Evolutionary conservation across 805 yeast genomes (phyloP).

Genomic region (Teunomyces funiuensis): DNA sequence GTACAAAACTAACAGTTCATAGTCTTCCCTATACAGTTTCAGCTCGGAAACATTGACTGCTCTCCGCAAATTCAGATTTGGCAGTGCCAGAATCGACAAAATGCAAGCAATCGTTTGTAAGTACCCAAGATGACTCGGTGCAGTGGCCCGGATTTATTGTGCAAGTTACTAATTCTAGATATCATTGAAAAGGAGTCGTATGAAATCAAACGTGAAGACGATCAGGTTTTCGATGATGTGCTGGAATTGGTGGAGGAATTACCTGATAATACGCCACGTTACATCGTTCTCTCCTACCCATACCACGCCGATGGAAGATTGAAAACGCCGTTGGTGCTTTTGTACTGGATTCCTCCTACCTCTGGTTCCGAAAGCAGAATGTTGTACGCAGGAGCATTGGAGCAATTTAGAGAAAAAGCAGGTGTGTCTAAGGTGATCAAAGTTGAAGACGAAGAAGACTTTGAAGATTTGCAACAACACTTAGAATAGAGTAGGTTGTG

Average conservation of each 20-base stretch:
- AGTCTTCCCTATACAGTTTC: conserved; percentile 55
- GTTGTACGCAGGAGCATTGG: conserved; percentile 91
- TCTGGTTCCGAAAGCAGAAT: conserved; percentile 79
- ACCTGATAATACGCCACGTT: conserved; percentile 83
- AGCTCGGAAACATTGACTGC: conserved; percentile 57
- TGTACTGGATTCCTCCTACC: conserved; percentile 89
- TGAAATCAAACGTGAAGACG: conserved; percentile 50
- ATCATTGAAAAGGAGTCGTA: conserved; percentile 56
- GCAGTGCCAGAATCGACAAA: conserved; percentile 61
- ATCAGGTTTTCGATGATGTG: conserved; percentile 47
- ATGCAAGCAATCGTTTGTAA: conserved; percentile 63
- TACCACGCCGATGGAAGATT: conserved; percentile 71
- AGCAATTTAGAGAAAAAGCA: conserved; percentile 73
- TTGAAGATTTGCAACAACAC: conserved; percentile 52
- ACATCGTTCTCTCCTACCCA: conserved; percentile 74
- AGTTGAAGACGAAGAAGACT: conserved; percentile 67
- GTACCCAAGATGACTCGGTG: conserved; percentile 18
- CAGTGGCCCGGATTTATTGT: conserved; percentile 1
- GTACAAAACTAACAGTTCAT: conserved; percentile 6
- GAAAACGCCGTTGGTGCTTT: conserved; percentile 68
- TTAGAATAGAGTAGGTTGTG: conserved; percentile 8
- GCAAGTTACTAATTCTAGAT: conserved; percentile 28
- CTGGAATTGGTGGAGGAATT: conserved; percentile 71
- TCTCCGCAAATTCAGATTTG: conserved; percentile 70
- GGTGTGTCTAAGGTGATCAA: conserved; percentile 68